Percentiles rank a stretch among this genome's conserved stretches.
Evolutionary conservation across 1,284 basidiomycete genomes (phyloP).

Genomic region (Boletus holoroseus): DNA sequence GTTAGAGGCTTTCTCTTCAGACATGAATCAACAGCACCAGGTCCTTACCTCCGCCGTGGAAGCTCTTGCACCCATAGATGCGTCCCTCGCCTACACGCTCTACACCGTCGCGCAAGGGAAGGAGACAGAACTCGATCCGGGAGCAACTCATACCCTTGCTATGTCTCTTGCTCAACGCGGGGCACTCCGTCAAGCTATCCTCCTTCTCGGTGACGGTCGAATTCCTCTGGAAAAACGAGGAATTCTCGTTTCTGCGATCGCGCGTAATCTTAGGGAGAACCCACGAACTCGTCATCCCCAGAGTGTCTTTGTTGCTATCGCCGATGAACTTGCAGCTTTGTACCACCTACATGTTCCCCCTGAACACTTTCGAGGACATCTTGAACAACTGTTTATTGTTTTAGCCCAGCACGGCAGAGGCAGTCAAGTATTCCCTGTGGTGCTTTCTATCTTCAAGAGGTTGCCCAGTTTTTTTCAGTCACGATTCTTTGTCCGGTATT

Average conservation of each 20-base stretch:
- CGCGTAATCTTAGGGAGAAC: slow-evolving; percentile 18
- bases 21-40: slow-evolving; percentile 14
- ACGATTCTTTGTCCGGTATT: slow-evolving; percentile 26
- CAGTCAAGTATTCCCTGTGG: slow-evolving; percentile 13
- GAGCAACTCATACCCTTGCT: slow-evolving; percentile 14
- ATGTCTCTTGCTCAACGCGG: slow-evolving; percentile 20
- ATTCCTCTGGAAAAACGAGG: slow-evolving; percentile 20
- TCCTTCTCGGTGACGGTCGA: slow-evolving; percentile 11
- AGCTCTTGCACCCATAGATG: slow-evolving; percentile 19
- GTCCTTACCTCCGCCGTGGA: slow-evolving; percentile 14
- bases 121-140: slow-evolving; percentile 1
- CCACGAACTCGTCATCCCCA: slow-evolving; percentile 8
- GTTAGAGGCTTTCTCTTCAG: slow-evolving; percentile 11
- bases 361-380: slow-evolving; percentile 26
- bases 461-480: slow-evolving; percentile 20
- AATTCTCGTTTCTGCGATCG: slow-evolving; percentile 24
- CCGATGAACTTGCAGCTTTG: slow-evolving; percentile 18
- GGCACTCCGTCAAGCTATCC: slow-evolving; percentile 11
- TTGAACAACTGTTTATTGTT: slow-evolving; percentile 25
- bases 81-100: slow-evolving; percentile 22
- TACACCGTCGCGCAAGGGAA: slow-evolving; percentile 3
- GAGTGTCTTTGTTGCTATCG: slow-evolving; percentile 12
- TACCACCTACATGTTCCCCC: slow-evolving; percentile 25
- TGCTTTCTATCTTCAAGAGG: slow-evolving; percentile 20
- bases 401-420: slow-evolving; percentile 22